Base-by-base conservation (phyloP, 164 flowering plant species). In the Magnolia sinica region DNA sequence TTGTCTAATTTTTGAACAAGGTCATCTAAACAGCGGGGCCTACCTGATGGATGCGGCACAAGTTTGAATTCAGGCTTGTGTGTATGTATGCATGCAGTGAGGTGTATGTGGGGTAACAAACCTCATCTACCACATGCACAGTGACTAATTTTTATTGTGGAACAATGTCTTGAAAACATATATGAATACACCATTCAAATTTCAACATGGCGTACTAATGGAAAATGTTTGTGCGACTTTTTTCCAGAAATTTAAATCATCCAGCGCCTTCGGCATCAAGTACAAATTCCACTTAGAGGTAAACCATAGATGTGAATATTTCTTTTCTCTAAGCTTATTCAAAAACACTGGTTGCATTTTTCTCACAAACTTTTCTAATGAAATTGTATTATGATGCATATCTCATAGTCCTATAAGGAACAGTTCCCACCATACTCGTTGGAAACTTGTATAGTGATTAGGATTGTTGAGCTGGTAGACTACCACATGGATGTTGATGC, bases 281-380 rank as follows among this genome's bases (percentile, higher is more conserved):
- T 96, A 96, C 87, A 84, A 86, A 79, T 96, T 94, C 82, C 99
- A 96, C 74, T 87, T 94, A 18, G 98, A 94, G 98, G 99, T 96
- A 90, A 18, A 37, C 29, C 27, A 68, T 23, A 4, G 14, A 55
- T 8, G 13, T 55, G 37, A 23, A 65, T 59, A 19, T 74, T 5
- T 13, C 24, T 45, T 24, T 31, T 65, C 64, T 24, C 27, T 72
- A 71, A 71, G n/a, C 49, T 51, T 23, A 14, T 71, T 71, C 13
- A 16, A 10, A 37, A 13, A 16, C 65, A 63, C 22, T 16, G 65
- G 65, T 63, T 4, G 23, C 22, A 63, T 18, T 63, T 63, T n/a
- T 63, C 22, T 63, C 7, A 16, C 69, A 66, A 24, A 66, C 23
- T 23, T 9, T 66, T 66, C 69, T 66, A 20, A 4, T 66, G 69